phyloP scores from a whole-genome alignment of 345 rosid species.

The Combretum micranthum region DNA sequence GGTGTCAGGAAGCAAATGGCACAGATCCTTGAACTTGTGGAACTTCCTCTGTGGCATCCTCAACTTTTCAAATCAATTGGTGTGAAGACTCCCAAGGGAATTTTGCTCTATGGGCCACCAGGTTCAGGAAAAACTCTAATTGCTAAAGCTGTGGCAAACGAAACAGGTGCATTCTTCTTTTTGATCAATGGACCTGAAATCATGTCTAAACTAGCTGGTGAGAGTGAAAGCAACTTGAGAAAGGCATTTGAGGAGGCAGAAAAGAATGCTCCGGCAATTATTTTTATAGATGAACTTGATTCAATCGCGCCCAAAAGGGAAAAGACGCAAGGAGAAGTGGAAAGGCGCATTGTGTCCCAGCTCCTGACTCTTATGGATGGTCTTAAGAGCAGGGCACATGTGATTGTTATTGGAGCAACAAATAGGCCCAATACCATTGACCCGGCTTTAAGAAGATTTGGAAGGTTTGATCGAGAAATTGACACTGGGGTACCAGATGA shows the following conservation, averaged over 20 bases:
- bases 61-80: slow-evolving; percentile 93
- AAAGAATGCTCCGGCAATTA: slow-evolving; percentile 91
- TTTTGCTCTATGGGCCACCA: slow-evolving; percentile 78
- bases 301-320: slow-evolving; percentile 95
- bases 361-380: slow-evolving; percentile 95
- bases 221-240: slow-evolving; percentile 95
- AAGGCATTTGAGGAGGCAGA: slow-evolving; percentile 97
- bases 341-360: slow-evolving; percentile 93
- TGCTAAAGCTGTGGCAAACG: slow-evolving; percentile 92
- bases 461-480: slow-evolving; percentile 89
- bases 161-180: slow-evolving; percentile 95
- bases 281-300: slow-evolving; percentile 86
- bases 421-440: slow-evolving; percentile 93
- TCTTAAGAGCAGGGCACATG: slow-evolving; percentile 74
- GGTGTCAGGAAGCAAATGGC: slow-evolving; percentile 99
- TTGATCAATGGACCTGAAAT: slow-evolving; percentile 93
- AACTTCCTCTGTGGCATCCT: slow-evolving; percentile 89
- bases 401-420: slow-evolving; percentile 93
- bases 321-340: slow-evolving; percentile 93
- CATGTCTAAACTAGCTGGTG: slow-evolving; percentile 95
- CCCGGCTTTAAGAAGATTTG: slow-evolving; percentile 89
- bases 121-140: slow-evolving; percentile 83
- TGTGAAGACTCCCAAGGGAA: slow-evolving; percentile 94
- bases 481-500: slow-evolving; percentile 96
- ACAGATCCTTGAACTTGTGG: slow-evolving; percentile 87